Base-by-base conservation (phyloP, 805 yeast species). In the Candida ascalaphidarum region DNA sequence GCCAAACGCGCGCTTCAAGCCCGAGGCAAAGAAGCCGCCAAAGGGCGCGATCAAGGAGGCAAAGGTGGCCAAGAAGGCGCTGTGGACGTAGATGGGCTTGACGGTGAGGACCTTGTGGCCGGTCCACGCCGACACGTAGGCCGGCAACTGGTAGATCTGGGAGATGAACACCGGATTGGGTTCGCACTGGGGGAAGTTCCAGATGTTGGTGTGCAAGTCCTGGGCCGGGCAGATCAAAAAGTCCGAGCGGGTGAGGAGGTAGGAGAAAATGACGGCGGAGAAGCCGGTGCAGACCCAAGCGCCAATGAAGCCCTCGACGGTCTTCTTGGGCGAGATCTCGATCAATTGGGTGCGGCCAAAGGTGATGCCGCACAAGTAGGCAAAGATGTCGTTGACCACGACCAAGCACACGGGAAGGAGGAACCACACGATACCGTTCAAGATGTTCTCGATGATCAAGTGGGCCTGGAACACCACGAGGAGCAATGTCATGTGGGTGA, bases 41-140 rank as follows among this genome's bases (percentile, higher is more conserved):
- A 92, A 92, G 34, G 98, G 98, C 3, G 98, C 98, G 53, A 92
- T 80, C 40, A 92, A 68, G 0, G 97, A 89, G 2, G 98, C 97
- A 66, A 92, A 92, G 3, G 95, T 81, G 11, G 96, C 94, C 35
- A 89, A 61, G 23, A 79, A 70, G 33, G 85, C 69, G 1, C 94
- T 78, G 52, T 92, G 98, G 64, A 88, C 72, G 55, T 89, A 86
- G 28, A 92, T 77, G 26, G 98, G 97, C 46, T 82, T 84, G 25
- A 86, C 46, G 11, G 76, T 68, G 11, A 85, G 50, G 17, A 62
- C 65, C 9, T 71, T 73, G 19, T 55, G 37, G 14, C 68, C 66
- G 30, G 40, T 28, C 14, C 65, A 45, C 13, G 68, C 70, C 14
- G 74, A 76, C 28, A 85, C 48, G 37, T 77, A 67, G 11, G 71